Evolutionary conservation across 257 asterid species (phyloP).

Genomic region (Forsythia suspensa): DNA sequence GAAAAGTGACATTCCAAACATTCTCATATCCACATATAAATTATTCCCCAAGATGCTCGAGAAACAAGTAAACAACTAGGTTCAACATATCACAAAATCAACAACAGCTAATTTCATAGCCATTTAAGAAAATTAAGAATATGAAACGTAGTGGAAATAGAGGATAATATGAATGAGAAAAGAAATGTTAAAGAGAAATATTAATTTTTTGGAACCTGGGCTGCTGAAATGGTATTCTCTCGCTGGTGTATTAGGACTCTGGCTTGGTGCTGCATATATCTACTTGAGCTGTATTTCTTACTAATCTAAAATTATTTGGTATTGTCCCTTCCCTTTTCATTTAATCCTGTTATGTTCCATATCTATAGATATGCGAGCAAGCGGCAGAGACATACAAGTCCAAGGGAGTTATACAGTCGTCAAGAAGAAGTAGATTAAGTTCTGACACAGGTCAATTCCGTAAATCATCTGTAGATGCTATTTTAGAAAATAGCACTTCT

Average conservation of each 20-base stretch:
- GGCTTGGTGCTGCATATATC: background rate
- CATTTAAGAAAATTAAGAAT: no score
- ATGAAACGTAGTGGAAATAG: no score
- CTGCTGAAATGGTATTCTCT: background rate
- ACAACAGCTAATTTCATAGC: no score
- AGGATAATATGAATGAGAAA: no score
- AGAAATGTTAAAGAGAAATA: no score
- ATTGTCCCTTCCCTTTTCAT: constrained; percentile 12
- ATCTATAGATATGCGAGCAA: constrained; percentile 88
- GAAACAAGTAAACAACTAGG: no score
- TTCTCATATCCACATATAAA: no score
- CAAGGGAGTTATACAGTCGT: constrained; percentile 75
- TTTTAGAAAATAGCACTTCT: constrained; percentile 60
- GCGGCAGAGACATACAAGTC: constrained; percentile 99
- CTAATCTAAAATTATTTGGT: constrained; percentile 14
- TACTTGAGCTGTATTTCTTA: background rate
- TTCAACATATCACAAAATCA: no score
- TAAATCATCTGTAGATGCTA: constrained; percentile 86
- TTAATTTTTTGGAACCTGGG: background rate
- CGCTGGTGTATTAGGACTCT: background rate
- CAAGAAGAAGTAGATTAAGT: constrained; percentile 65
- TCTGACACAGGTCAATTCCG: constrained; percentile 72
- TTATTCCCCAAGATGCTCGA: no score
- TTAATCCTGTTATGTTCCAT: constrained; percentile 1
- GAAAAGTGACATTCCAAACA: no score